These are phyloP conservation scores for Diaporthe aspalathi DNA, from an alignment of 2,329 filamentous ascomycete species.

Conservation along the genomic window DNA sequence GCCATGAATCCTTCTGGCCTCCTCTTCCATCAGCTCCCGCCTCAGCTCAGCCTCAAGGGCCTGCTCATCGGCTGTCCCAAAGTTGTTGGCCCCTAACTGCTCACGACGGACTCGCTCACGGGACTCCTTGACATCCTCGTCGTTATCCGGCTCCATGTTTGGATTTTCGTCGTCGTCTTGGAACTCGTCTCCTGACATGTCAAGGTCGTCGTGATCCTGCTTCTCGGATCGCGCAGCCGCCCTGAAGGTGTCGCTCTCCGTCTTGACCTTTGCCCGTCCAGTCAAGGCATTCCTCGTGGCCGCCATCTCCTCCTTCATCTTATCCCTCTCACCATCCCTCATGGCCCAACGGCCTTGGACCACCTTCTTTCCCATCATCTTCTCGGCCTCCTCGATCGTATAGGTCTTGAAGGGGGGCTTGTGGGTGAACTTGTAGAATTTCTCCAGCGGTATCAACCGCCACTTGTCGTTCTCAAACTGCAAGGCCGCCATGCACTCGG, in stretches of 20 bases:
- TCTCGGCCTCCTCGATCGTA: slow-evolving; percentile 86
- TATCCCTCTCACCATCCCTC: slow-evolving; percentile 71
- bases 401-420: slow-evolving; percentile 84
- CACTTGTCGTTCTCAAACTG: slow-evolving; percentile 78
- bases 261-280: slow-evolving; percentile 71
- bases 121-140: slow-evolving; percentile 81
- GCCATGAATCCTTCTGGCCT: slow-evolving; percentile 76
- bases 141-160: slow-evolving; percentile 80
- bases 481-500: slow-evolving; percentile 84
- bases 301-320: slow-evolving; percentile 69
- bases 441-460: slow-evolving; percentile 90
- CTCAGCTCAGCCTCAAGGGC: slow-evolving; percentile 80
- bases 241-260: slow-evolving; percentile 74
- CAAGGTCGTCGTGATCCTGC: slow-evolving; percentile 77
- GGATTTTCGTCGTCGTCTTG: slow-evolving; percentile 88
- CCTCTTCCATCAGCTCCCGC: slow-evolving; percentile 75
- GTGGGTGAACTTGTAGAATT: slow-evolving; percentile 90
- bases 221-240: slow-evolving; percentile 71
- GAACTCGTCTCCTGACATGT: slow-evolving; percentile 79
- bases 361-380: slow-evolving; percentile 81
- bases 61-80: slow-evolving; percentile 75
- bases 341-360: slow-evolving; percentile 85
- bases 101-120: slow-evolving; percentile 80
- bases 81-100: slow-evolving; percentile 88
- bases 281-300: slow-evolving; percentile 65